A percentile compares a stretch with the other conserved stretches of the same genome.
phyloP scores from a whole-genome alignment of 768 basidiomycete genomes.

The Rhizopogon sp. region DNA sequence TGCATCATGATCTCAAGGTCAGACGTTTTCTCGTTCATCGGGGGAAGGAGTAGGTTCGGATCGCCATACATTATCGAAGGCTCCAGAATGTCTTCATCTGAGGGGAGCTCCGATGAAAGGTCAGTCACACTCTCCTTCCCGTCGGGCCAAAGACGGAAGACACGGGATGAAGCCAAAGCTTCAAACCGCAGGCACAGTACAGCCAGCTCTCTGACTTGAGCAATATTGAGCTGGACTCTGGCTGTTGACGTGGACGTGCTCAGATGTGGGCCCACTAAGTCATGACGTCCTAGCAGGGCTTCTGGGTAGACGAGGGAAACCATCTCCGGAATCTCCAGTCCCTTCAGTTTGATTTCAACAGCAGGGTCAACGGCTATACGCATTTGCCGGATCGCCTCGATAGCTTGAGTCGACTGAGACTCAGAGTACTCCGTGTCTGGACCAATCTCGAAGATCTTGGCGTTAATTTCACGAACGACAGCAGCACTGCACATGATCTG shows the following conservation, averaged over 20 bases:
- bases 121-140: conserved; percentile 27
- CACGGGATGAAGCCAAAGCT: conserved; percentile 57
- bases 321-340: conserved; percentile 85
- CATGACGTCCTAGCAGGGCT: conserved; percentile 65
- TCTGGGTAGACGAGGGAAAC: conserved; percentile 82
- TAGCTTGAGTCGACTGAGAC: conserved; percentile 49
- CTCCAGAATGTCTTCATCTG: conserved; percentile 19
- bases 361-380: conserved; percentile 67
- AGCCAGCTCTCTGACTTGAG: conserved; percentile 70
- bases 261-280: conserved; percentile 34
- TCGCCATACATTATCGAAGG: conserved; percentile 49
- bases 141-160: conserved; percentile 51
- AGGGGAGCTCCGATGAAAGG: conserved; percentile 2
- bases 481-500: conserved; percentile 92
- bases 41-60: conserved; percentile 60
- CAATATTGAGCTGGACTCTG: conserved; percentile 63
- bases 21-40: conserved; percentile 61
- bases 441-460: conserved; percentile 49
- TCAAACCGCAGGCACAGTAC: conserved; percentile 76
- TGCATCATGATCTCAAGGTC: conserved; percentile 70
- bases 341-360: conserved; percentile 92
- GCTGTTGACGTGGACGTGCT: conserved; percentile 11
- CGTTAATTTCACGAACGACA: conserved; percentile 74
- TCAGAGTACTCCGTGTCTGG: conserved; percentile 58
- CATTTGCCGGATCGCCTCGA: conserved; percentile 73